Base-by-base conservation (phyloP, 2,329 filamentous ascomycete genomes). In the Proliferodiscus dingleyae region DNA sequence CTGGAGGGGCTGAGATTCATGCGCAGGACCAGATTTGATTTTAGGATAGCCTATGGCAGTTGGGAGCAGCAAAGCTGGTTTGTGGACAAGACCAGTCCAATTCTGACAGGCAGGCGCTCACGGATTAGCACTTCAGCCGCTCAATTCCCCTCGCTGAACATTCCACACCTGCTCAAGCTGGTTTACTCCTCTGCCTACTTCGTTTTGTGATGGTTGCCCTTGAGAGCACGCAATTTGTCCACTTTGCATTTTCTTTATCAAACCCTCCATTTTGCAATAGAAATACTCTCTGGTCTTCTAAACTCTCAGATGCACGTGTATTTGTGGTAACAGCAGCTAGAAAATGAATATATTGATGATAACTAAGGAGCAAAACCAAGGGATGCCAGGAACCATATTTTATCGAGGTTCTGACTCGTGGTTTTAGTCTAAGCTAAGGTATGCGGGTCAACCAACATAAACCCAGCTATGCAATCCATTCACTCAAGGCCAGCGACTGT, bases 1-100 rank as follows among this genome's bases (percentile, higher is more conserved):
- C 37, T 46, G 21, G 38, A 42, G 38, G 21, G 30, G 51, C 49
- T 50, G 37, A 49, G 45, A 47, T 48, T 53, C 21, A 55, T 51
- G 28, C 39, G 46, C 26, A 51, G 21, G 50, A 50, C 28, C 36
- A 32, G 30, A 37, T 45, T 44, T n/a, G 43, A 46, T 51, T 50
- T 48, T 33, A 24, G 38, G 48, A 45, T 11, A 53, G 48, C 30
- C 3, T 48, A 51, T 32, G 28, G 45, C 45, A 50, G 36, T 50
- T 53, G 29, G 39, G 23, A 50, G 32, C 41, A 41, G 47, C 42
- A 53, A 49, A 53, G 2, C 45, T 48, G 37, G 36, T 42, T 2
- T 44, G 36, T 53, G 36, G 43, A 44, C 29, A 16, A 47, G 37
- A 50, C n/a, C 39, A 49, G 32, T 38, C 29, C 19, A 51, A 41